Base-by-base conservation (phyloP, 805 yeast genomes). In the Danielia reshetovae region DNA sequence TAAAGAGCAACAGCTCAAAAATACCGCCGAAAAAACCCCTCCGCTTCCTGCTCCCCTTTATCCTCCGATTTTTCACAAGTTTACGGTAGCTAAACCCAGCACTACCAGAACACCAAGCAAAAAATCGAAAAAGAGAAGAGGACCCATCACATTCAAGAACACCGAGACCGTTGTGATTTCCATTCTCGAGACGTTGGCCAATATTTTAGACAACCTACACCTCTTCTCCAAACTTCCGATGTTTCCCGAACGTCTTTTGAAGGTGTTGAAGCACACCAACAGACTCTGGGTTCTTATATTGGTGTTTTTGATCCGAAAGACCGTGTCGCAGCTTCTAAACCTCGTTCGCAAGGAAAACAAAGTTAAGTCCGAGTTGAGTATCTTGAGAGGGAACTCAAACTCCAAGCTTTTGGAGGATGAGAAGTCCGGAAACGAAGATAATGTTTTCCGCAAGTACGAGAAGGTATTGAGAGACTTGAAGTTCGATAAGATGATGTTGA, bases 221-320 rank as follows among this genome's bases (percentile, higher is more conserved):
- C 57, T 67, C 28, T 57, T 67, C 19, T 62, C 69, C 27, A 56
- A 60, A 36, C 43, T 67, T 21, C 73, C 73, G 14, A 60, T 65
- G 67, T 67, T 67, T 38, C 73, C 73, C 2, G 45, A 60, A 36
- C 41, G 39, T 15, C 43, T 67, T 7, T 21, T 48, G 13, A 51
- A 50, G 6, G 35, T 66, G 14, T 49, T 67, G 31, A 63, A 62
- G 35, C 67, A 66, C 34, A 67, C 73, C 36, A 67, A 67, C 45
- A 63, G 62, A 41, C 42, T 67, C 27, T 67, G 73, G 73, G 59
- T 67, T 24, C 48, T 67, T 15, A 60, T 67, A 9, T 48, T 67
- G 40, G 46, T 67, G 4, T 67, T 67, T 31, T 55, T 67, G 46
- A 60, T 67, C 14, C 43, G 71, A 25, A 66, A 66, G 36, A 65